Conservation (phyloP, 2,329 filamentous ascomycete species). For the Ophiocordyceps camponoti-leonardi region DNA sequence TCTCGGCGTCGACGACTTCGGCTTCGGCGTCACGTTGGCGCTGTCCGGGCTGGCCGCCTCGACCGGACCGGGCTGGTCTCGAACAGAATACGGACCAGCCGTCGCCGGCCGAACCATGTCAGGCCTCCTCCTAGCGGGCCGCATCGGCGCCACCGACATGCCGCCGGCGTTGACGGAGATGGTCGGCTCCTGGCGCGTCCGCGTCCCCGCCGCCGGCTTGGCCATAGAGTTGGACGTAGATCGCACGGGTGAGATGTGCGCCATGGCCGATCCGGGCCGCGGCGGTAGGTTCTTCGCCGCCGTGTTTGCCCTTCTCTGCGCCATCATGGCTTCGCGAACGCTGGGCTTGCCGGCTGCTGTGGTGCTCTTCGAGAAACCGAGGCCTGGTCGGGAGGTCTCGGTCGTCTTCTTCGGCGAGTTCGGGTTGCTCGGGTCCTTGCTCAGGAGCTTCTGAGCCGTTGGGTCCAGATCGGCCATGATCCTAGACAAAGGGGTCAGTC, state of each 20-base stretch:
- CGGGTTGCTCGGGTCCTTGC: constrained; percentile 72
- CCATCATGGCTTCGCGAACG: constrained; percentile 68
- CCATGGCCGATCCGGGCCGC: constrained; percentile 47
- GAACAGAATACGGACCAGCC: constrained; percentile 46
- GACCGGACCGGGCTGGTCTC: constrained; percentile 23
- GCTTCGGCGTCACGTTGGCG: constrained; percentile 28
- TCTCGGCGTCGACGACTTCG: constrained; percentile 34
- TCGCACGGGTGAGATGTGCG: constrained; percentile 37
- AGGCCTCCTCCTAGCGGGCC: constrained; percentile 39
- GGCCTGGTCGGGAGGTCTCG: constrained; percentile 33
- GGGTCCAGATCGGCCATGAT: constrained; percentile 66
- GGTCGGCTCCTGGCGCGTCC: constrained; percentile 24
- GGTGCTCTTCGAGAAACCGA: constrained; percentile 47
- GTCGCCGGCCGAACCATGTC: constrained; percentile 45
- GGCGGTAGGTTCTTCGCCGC: constrained; percentile 31
- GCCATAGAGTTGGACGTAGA: constrained; percentile 18
- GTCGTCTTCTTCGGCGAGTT: constrained; percentile 43
- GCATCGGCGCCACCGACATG: constrained; percentile 46
- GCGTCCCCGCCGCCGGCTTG: constrained; percentile 16
- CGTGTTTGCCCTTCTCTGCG: constrained; percentile 50
- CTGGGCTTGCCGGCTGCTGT: constrained; percentile 43
- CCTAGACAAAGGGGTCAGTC: constrained; percentile 18
- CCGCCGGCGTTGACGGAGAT: constrained; percentile 33
- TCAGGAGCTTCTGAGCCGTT: constrained; percentile 62
- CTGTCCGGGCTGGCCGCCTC: constrained; percentile 27